Percentiles rank a stretch among this genome's conserved stretches.
These are phyloP conservation scores for Saccharomyces uvarum DNA, from an alignment of 1,139 yeast species.

Conservation along the genomic window DNA sequence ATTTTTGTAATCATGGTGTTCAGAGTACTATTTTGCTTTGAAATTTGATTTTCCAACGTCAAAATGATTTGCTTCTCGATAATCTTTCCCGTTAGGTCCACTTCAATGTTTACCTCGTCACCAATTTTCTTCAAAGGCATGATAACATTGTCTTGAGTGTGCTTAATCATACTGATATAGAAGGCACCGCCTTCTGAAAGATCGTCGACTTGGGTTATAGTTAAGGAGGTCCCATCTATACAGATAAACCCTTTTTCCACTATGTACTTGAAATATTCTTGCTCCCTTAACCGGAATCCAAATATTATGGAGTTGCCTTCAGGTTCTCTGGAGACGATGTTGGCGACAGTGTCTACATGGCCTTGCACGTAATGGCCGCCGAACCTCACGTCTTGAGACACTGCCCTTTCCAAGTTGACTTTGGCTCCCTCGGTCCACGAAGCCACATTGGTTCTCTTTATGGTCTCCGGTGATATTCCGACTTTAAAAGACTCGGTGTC, in stretches of 20 bases:
- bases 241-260: slow-evolving; percentile 92
- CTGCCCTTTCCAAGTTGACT: slow-evolving; percentile 90
- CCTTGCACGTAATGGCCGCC: slow-evolving; percentile 99
- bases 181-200: slow-evolving; percentile 41
- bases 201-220: slow-evolving; percentile 71
- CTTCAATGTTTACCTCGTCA: slow-evolving; percentile 77
- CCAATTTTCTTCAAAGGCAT: slow-evolving; percentile 59
- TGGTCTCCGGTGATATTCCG: slow-evolving; percentile 89
- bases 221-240: slow-evolving; percentile 88
- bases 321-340: slow-evolving; percentile 43
- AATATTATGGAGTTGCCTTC: slow-evolving; percentile 79
- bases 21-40: slow-evolving; percentile 29
- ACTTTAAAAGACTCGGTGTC: slow-evolving; percentile 58
- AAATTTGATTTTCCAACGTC: slow-evolving; percentile 48
- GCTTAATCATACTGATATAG: slow-evolving; percentile 83
- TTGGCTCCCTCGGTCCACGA: slow-evolving; percentile 41
- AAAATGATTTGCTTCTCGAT: slow-evolving; percentile 75
- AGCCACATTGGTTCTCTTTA: slow-evolving; percentile 73
- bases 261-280: slow-evolving; percentile 56
- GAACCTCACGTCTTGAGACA: slow-evolving; percentile 65
- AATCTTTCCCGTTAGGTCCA: slow-evolving; percentile 86
- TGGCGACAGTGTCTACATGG: slow-evolving; percentile 86
- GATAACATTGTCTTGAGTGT: slow-evolving; percentile 78
- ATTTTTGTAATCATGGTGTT: slow-evolving; percentile 17
- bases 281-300: slow-evolving; percentile 66